Evolutionary conservation across 352 stramenopile genomes (phyloP).

Genomic region (Pythium sp.): DNA sequence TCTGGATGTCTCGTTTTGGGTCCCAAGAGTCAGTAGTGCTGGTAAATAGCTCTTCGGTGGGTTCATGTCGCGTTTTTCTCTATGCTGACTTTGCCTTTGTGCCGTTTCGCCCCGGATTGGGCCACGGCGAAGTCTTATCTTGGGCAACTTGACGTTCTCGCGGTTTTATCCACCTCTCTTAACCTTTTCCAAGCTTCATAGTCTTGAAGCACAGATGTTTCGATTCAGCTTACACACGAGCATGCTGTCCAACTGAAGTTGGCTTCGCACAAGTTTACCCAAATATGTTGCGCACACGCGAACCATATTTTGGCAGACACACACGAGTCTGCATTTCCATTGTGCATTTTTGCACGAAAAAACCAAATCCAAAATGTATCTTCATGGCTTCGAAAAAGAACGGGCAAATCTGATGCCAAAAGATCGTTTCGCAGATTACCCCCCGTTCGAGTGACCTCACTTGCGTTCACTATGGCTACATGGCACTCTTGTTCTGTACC

Average conservation of each 20-base stretch:
- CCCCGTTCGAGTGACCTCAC: background rate
- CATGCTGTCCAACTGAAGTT: too few relatives aligned
- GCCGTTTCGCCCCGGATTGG: background rate
- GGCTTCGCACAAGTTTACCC: too few relatives aligned
- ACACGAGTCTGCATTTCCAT: too few relatives aligned
- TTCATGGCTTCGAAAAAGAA: background rate
- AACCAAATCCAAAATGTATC: background rate
- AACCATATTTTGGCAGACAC: too few relatives aligned
- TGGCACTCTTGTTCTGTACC: slow-evolving; percentile 8
- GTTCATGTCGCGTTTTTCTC: too few relatives aligned
- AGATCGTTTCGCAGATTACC: background rate
- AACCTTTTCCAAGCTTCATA: background rate
- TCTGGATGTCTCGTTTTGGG: background rate
- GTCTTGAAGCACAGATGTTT: too few relatives aligned
- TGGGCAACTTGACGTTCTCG: background rate
- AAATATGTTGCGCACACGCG: too few relatives aligned
- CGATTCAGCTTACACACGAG: too few relatives aligned
- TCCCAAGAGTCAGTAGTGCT: too few relatives aligned
- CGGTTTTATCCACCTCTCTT: background rate
- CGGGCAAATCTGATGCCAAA: background rate
- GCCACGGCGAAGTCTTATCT: background rate
- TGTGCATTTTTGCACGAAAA: too few relatives aligned
- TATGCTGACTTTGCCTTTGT: too few relatives aligned
- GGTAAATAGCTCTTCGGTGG: too few relatives aligned
- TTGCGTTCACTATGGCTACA: background rate